Conservation (phyloP, 2,329 filamentous ascomycete genomes). For the Ophiostoma sp. region DNA sequence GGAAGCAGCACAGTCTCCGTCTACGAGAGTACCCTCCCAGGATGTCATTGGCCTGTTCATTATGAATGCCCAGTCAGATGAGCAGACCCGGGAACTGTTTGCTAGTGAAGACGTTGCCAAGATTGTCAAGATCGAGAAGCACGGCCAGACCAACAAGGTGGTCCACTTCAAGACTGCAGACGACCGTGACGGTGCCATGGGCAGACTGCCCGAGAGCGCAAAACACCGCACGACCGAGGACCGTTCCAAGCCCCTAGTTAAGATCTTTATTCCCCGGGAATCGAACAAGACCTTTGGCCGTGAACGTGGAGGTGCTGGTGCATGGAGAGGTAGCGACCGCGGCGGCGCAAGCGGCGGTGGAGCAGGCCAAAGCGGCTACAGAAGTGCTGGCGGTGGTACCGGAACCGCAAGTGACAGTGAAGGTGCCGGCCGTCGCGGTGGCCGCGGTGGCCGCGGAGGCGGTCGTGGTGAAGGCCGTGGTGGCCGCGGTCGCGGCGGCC, state of each 20-base stretch:
- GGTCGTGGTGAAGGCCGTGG: constrained; percentile 52
- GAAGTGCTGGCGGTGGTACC: constrained; percentile 74
- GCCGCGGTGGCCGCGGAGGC: constrained; percentile 48
- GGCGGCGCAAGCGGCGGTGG: constrained; percentile 51
- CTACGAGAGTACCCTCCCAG: constrained; percentile 55
- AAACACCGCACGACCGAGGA: constrained; percentile 69
- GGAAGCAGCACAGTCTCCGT: constrained; percentile 53
- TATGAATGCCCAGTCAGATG: constrained; percentile 75
- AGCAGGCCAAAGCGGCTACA: constrained; percentile 64
- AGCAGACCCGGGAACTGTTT: constrained; percentile 77
- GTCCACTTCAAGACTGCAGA: constrained; percentile 76
- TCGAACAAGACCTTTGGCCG: constrained; percentile 44
- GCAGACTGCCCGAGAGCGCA: constrained; percentile 66
- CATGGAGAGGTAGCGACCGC: constrained; percentile 61
- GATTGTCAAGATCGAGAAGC: constrained; percentile 73
- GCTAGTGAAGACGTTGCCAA: constrained; percentile 76
- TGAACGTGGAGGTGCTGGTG: constrained; percentile 58
- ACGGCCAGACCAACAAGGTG: constrained; percentile 73
- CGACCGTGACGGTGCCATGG: constrained; percentile 74
- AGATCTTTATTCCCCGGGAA: constrained; percentile 62
- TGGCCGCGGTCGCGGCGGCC: constrained; percentile 51
- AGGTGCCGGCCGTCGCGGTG: constrained; percentile 50
- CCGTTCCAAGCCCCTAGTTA: constrained; percentile 73
- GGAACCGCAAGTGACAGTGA: constrained; percentile 69
- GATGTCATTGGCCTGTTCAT: constrained; percentile 83